Conservation (phyloP, 176 grass and related monocot species). For the Puccinellia tenuiflora region DNA sequence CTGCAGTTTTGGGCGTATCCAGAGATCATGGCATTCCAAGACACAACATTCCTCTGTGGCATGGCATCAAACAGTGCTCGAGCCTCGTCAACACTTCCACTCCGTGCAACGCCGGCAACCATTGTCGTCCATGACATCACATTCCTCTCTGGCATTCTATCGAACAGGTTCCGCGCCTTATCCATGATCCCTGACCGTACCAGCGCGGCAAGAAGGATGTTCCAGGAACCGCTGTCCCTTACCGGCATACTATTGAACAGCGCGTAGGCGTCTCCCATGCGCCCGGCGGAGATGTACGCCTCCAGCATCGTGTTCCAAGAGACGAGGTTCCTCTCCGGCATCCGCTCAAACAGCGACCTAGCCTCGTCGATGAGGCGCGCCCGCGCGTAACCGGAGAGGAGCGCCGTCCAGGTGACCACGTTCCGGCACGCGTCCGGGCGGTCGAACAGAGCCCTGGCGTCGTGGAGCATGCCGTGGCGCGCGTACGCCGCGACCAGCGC, state of each 20-base stretch:
- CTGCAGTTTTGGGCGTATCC: slow-evolving; percentile 31
- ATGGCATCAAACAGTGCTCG: slow-evolving; percentile 35
- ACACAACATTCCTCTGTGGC: slow-evolving; percentile 38
- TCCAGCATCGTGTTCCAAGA: slow-evolving; percentile 60
- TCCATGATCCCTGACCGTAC: slow-evolving; percentile 32
- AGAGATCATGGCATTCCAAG: slow-evolving; percentile 63
- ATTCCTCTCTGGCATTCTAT: slow-evolving; percentile 35
- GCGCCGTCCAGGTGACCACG: slow-evolving; percentile 60
- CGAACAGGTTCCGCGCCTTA: slow-evolving; percentile 27
- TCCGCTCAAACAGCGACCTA: slow-evolving; percentile 33
- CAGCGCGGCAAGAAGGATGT: slow-evolving; percentile 36
- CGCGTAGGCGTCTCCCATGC: background rate
- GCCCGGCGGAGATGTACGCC: slow-evolving; percentile 19
- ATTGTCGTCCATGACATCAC: slow-evolving; percentile 51
- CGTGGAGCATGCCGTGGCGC: slow-evolving; percentile 28
- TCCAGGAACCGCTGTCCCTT: slow-evolving; percentile 42
- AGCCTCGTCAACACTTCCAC: slow-evolving; percentile 37
- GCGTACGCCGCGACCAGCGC: slow-evolving; percentile 38
- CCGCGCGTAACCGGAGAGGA: slow-evolving; percentile 35
- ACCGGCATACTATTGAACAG: slow-evolving; percentile 45
- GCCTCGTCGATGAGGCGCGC: slow-evolving; percentile 22
- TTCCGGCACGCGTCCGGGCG: slow-evolving; percentile 38
- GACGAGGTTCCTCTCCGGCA: slow-evolving; percentile 41
- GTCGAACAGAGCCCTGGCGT: slow-evolving; percentile 34
- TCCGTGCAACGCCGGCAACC: slow-evolving; percentile 35